A percentile compares a stretch with the other conserved stretches of the same genome.
Evolutionary conservation across 495 filamentous ascomycete species (phyloP).

Genomic region (Neurospora tetrasperma): DNA sequence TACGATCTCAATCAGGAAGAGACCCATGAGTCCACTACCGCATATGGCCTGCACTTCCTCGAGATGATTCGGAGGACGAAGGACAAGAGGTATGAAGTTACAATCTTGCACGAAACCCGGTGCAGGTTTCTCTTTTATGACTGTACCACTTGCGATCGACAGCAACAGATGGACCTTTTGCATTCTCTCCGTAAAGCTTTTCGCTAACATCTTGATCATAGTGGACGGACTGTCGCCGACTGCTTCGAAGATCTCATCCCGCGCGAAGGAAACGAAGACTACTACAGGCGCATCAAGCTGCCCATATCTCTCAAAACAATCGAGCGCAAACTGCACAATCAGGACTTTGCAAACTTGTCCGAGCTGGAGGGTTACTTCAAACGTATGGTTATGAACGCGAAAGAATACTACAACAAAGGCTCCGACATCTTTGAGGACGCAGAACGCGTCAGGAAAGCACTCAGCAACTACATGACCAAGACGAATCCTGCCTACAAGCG

Average conservation of each 20-base stretch:
- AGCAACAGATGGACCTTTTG: neutral
- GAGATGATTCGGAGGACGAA: conserved; percentile 53
- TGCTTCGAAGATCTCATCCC: conserved; percentile 62
- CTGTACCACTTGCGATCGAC: neutral
- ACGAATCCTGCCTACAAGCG: conserved; percentile 62
- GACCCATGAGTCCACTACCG: conserved; percentile 52
- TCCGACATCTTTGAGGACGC: conserved; percentile 62
- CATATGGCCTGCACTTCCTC: conserved; percentile 54
- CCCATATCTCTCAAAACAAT: conserved; percentile 70
- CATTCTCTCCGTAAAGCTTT: neutral
- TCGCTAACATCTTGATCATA: conserved; percentile 22
- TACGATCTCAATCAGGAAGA: conserved; percentile 39
- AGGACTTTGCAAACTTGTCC: conserved; percentile 52
- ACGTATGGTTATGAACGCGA: conserved; percentile 67
- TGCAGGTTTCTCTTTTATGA: neutral
- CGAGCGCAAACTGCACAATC: conserved; percentile 53
- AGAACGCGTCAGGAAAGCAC: conserved; percentile 61
- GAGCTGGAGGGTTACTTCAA: conserved; percentile 64
- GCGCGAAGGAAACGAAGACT: conserved; percentile 52
- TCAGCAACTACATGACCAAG: conserved; percentile 66
- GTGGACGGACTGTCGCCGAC: conserved; percentile 57
- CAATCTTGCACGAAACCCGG: neutral
- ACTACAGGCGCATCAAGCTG: conserved; percentile 60
- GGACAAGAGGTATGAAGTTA: conserved; percentile 55
- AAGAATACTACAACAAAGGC: conserved; percentile 55